Evolutionary conservation across 2,329 filamentous ascomycete species (phyloP), one percentile per base, ranked within the genome.

Genomic region (Dothideomycetes sp.): DNA sequence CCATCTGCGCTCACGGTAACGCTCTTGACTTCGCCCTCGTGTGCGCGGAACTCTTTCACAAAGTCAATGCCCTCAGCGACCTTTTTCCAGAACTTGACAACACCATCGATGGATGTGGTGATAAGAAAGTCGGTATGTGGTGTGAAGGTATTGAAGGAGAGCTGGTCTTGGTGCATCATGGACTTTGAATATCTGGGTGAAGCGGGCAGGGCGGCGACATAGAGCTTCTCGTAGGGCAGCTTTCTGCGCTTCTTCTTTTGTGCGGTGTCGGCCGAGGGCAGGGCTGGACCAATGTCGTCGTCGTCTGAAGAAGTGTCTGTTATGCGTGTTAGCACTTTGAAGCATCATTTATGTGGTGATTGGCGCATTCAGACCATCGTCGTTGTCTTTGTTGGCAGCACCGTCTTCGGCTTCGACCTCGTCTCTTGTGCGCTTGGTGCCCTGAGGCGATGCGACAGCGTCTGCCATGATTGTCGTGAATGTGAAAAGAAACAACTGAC

Each of bases 31-130:
- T 93, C 85, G 37, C 85, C 84, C 43, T 75, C 72, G 63, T 98
- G 93, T 6, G 91, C 88, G 56, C 80, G 82, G 67, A 94, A 98
- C 64, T 98, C 88, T 65, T 98, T 98, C 39, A 96, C 89, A 56
- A 98, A 98, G 64, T 98, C 93, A 44, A 98, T 84, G 1, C 85
- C 85, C 23, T 84, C 80, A 2, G 78, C 80, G 49, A 84, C 76
- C 67, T 98, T 98, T 68, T 98, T 98, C 91, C 91, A 98, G 61
- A 98, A 98, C 63, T 98, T 98, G 52, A 96, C 89, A 1, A 89
- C 82, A n/a, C 93, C 93, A 58, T 98, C 91, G 30, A 84, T 67
- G 0, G 91, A 96, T 46, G 84, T 85, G 1, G 91, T 98, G 47
- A 98, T 91, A 25, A 98, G 70, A 58, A 98, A 98, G 52, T 96